A percentile compares a stretch with the other conserved stretches of the same genome.
Conservation (phyloP, 371 early-diverging fungal genomes). For the Chytridium lagenaria region DNA sequence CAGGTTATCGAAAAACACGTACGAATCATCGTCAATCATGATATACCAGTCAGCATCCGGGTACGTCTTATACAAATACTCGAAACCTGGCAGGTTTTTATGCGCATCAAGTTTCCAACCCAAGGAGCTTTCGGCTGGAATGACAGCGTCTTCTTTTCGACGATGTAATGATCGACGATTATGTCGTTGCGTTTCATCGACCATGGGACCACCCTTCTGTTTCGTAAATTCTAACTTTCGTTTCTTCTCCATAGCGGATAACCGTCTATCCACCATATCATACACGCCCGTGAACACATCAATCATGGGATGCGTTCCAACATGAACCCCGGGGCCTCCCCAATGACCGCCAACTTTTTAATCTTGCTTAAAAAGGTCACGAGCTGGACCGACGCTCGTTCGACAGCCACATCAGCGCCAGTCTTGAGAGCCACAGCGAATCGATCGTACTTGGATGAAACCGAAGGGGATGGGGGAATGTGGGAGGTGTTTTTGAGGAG, state of each 20-base stretch:
- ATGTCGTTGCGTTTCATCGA: not conserved
- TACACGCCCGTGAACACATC: conserved; percentile 11
- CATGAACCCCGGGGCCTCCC: conserved; percentile 42
- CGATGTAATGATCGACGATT: not conserved
- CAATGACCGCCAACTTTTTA: conserved; percentile 49
- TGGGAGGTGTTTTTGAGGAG: not conserved
- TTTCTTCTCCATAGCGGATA: conserved; percentile 6
- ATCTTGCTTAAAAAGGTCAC: conserved; percentile 49
- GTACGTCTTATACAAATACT: conserved; percentile 41
- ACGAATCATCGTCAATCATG: conserved; percentile 64
- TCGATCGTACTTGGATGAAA: not conserved
- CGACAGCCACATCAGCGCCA: conserved; percentile 49
- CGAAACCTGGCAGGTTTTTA: conserved; percentile 61
- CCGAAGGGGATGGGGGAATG: not conserved
- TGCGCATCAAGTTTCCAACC: conserved; percentile 60
- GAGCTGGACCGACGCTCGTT: conserved; percentile 51
- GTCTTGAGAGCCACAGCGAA: conserved; percentile 56
- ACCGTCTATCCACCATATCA: conserved; percentile 2
- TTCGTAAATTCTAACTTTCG: not conserved
- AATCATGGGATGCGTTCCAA: conserved; percentile 34
- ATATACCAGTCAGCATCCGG: conserved; percentile 61
- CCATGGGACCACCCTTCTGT: not conserved
- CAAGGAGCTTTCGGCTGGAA: conserved; percentile 23
- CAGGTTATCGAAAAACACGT: conserved; percentile 52
- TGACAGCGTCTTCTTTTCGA: conserved; percentile 1